These are phyloP conservation scores for Gymnopilus junonius DNA, from an alignment of 768 basidiomycete species.

Conservation along the genomic window DNA sequence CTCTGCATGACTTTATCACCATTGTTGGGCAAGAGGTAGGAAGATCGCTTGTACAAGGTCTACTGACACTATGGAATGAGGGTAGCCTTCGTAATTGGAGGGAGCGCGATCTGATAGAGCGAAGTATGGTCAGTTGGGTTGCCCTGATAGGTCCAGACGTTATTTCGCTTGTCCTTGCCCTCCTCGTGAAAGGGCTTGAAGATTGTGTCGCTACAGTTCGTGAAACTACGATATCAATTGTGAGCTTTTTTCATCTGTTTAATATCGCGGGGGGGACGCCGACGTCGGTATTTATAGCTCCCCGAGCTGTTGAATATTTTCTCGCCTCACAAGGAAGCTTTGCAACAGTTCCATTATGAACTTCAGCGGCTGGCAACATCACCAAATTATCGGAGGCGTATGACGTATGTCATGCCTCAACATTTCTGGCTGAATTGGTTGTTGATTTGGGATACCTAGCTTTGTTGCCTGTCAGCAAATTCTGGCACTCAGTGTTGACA, in stretches of 20 bases:
- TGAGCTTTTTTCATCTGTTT: slow-evolving; percentile 43
- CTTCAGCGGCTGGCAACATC: slow-evolving; percentile 51
- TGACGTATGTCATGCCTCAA: slow-evolving; percentile 60
- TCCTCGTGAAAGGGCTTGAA: slow-evolving; percentile 66
- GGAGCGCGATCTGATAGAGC: slow-evolving; percentile 73
- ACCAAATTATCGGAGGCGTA: slow-evolving; percentile 58
- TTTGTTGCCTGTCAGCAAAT: slow-evolving; percentile 78
- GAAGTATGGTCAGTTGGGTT: slow-evolving; percentile 55
- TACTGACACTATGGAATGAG: slow-evolving; percentile 61
- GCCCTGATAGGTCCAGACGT: slow-evolving; percentile 43
- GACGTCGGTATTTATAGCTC: slow-evolving; percentile 39
- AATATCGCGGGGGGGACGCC: neutral
- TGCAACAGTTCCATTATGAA: slow-evolving; percentile 43
- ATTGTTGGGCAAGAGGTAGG: slow-evolving; percentile 56
- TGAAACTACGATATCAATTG: slow-evolving; percentile 69
- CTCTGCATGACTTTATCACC: slow-evolving; percentile 57
- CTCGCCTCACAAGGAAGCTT: slow-evolving; percentile 35
- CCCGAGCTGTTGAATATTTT: slow-evolving; percentile 48
- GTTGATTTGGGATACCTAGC: slow-evolving; percentile 41
- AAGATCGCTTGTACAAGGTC: slow-evolving; percentile 45
- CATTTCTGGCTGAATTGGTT: slow-evolving; percentile 2
- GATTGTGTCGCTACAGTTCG: slow-evolving; percentile 88
- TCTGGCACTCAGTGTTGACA: slow-evolving; percentile 44
- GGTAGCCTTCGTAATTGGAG: slow-evolving; percentile 73
- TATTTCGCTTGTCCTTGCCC: slow-evolving; percentile 49